phyloP scores from a whole-genome alignment of 805 yeast species.

The Yarrowia hollandica region DNA sequence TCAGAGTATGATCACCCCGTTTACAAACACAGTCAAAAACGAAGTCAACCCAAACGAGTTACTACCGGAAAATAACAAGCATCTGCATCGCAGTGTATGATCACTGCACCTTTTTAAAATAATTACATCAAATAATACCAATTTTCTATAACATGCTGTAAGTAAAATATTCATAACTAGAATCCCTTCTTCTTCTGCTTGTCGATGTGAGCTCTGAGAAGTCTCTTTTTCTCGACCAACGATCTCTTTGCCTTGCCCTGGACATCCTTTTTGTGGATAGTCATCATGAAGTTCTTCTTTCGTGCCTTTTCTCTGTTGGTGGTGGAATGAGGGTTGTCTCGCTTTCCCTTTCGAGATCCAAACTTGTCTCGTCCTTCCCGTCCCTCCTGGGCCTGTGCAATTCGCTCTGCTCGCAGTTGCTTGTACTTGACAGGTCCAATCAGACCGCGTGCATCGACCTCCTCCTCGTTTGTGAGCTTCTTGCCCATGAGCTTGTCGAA shows the following conservation, averaged over 20 bases:
- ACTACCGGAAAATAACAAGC: too few relatives aligned
- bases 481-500: conserved; percentile 65
- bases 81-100: too few relatives aligned
- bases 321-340: conserved; percentile 75
- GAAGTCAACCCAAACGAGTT: too few relatives aligned
- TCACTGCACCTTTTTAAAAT: too few relatives aligned
- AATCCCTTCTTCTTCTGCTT: conserved; percentile 89
- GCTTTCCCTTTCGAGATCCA: conserved; percentile 80
- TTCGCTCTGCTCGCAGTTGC: conserved; percentile 84
- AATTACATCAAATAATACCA: conserved; percentile 1
- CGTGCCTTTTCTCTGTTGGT: conserved; percentile 95
- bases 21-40: too few relatives aligned
- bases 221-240: conserved; percentile 84
- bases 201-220: conserved; percentile 78
- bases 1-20: too few relatives aligned
- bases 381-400: conserved; percentile 85
- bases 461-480: conserved; percentile 62
- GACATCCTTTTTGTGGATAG: conserved; percentile 91
- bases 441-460: conserved; percentile 74
- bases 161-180: conserved; percentile 39
- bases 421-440: conserved; percentile 79
- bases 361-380: conserved; percentile 89
- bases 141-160: conserved; percentile 16
- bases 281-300: conserved; percentile 98
- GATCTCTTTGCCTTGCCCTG: conserved; percentile 92